Evolutionary conservation across 2,329 filamentous ascomycete species (phyloP).

Genomic region (Claviceps arundinis): DNA sequence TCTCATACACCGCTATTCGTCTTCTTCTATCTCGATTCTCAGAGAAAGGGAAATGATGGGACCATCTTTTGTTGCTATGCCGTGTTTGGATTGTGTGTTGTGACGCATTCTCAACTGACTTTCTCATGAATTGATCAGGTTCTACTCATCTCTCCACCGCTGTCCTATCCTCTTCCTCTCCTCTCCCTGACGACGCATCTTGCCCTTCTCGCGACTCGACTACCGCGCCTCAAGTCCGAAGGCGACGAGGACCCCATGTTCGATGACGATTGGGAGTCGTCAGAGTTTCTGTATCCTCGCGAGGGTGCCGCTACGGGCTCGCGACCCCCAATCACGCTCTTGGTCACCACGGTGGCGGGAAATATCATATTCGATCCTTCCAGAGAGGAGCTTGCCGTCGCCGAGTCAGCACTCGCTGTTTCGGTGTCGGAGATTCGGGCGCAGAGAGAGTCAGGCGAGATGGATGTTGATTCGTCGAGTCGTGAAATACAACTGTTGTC

Average conservation of each 20-base stretch:
- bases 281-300: slow-evolving; percentile 61
- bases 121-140: slow-evolving; percentile 41
- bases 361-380: slow-evolving; percentile 92
- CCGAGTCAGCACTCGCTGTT: slow-evolving; percentile 76
- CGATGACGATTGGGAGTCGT: slow-evolving; percentile 91
- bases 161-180: slow-evolving; percentile 85
- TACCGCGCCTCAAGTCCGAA: slow-evolving; percentile 77
- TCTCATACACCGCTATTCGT: background rate
- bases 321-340: slow-evolving; percentile 74
- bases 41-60: background rate
- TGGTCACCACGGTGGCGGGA: slow-evolving; percentile 73
- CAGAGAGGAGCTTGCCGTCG: slow-evolving; percentile 83
- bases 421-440: slow-evolving; percentile 48
- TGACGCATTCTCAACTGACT: background rate
- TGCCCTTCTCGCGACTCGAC: slow-evolving; percentile 73
- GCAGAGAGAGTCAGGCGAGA: slow-evolving; percentile 15
- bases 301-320: slow-evolving; percentile 19
- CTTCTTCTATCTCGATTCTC: background rate
- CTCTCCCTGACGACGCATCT: slow-evolving; percentile 89
- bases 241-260: slow-evolving; percentile 94
- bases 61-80: background rate
- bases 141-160: slow-evolving; percentile 79
- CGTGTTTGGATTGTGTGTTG: background rate
- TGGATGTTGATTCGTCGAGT: slow-evolving; percentile 27
- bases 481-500: slow-evolving; percentile 47